Percentiles rank a stretch among this genome's conserved stretches.
Evolutionary conservation across 1,284 basidiomycete species (phyloP).

Genomic region (Bjerkandera adusta): DNA sequence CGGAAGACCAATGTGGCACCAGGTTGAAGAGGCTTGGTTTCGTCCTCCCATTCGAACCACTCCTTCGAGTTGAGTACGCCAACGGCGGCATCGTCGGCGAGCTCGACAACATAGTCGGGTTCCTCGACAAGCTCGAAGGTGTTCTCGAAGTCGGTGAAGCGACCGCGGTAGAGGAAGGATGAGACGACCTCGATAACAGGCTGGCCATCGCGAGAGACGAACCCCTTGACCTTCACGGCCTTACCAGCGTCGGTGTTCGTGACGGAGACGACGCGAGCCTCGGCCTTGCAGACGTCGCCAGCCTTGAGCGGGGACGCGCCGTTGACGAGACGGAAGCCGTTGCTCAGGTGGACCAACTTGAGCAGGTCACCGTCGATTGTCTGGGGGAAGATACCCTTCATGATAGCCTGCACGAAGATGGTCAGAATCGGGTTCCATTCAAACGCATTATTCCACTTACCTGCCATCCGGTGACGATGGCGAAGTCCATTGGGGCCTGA

Average conservation of each 20-base stretch:
- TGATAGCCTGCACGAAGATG: slow-evolving; percentile 70
- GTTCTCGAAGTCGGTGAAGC: slow-evolving; percentile 91
- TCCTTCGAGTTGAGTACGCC: slow-evolving; percentile 94
- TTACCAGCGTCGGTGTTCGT: slow-evolving; percentile 93
- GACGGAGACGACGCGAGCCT: slow-evolving; percentile 88
- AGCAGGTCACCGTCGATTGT: slow-evolving; percentile 91
- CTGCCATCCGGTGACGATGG: slow-evolving; percentile 98
- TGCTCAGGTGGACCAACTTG: slow-evolving; percentile 95
- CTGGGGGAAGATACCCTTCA: slow-evolving; percentile 95
- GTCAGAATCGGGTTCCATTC: too few species aligned
- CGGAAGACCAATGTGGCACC: slow-evolving; percentile 91
- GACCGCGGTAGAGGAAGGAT: slow-evolving; percentile 95
- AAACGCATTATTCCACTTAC: slow-evolving; percentile 48
- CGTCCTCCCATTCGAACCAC: slow-evolving; percentile 97
- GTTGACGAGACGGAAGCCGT: slow-evolving; percentile 89
- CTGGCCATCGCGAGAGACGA: slow-evolving; percentile 72
- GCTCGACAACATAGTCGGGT: slow-evolving; percentile 80
- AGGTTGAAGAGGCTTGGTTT: slow-evolving; percentile 72
- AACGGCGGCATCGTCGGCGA: slow-evolving; percentile 79
- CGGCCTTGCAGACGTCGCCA: slow-evolving; percentile 89
- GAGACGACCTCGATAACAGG: slow-evolving; percentile 93
- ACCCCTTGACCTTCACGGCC: slow-evolving; percentile 89
- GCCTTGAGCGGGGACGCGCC: slow-evolving; percentile 77
- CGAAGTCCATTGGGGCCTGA: slow-evolving; percentile 96
- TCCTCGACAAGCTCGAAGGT: slow-evolving; percentile 94